phyloP scores from a whole-genome alignment of 1,284 basidiomycete species.

The Chiua sp. region DNA sequence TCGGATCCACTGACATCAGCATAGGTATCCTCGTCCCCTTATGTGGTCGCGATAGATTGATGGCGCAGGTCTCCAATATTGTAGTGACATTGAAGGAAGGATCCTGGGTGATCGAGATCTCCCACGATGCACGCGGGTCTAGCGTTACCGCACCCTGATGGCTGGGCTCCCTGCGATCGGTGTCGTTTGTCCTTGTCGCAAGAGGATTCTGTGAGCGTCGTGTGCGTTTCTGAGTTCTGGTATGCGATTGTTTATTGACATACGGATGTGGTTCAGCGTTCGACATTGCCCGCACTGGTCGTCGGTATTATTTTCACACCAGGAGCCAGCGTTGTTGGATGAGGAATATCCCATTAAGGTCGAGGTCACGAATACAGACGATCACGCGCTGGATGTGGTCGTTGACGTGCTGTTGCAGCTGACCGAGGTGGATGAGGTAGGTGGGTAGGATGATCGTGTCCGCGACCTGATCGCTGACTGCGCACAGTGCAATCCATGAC shows the following conservation, averaged over 20 bases:
- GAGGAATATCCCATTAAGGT: too few relatives aligned
- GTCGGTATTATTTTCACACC: conserved; percentile 58
- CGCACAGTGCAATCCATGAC: too few relatives aligned
- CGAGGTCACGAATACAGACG: too few relatives aligned
- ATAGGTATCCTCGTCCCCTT: conserved; percentile 38
- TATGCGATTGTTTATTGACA: too few relatives aligned
- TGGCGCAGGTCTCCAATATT: conserved; percentile 53
- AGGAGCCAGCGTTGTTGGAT: too few relatives aligned
- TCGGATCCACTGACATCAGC: conserved; percentile 54
- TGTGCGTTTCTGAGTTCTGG: conserved; percentile 51
- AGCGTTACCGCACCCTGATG: conserved; percentile 47
- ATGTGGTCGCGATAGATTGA: background rate
- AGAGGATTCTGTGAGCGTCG: conserved; percentile 52
- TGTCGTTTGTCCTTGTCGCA: conserved; percentile 56
- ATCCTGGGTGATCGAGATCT: conserved; percentile 68
- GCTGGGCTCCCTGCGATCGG: conserved; percentile 58
- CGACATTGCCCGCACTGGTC: conserved; percentile 67
- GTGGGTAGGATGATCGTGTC: too few relatives aligned
- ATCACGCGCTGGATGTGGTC: too few relatives aligned
- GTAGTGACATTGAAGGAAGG: conserved; percentile 58
- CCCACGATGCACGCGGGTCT: conserved; percentile 49
- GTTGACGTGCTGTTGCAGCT: too few relatives aligned
- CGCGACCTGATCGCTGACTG: too few relatives aligned
- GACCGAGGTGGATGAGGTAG: too few relatives aligned
- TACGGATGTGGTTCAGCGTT: too few relatives aligned